Conservation (phyloP, 2,329 filamentous ascomycete species). For the Penicillium olsonii region DNA sequence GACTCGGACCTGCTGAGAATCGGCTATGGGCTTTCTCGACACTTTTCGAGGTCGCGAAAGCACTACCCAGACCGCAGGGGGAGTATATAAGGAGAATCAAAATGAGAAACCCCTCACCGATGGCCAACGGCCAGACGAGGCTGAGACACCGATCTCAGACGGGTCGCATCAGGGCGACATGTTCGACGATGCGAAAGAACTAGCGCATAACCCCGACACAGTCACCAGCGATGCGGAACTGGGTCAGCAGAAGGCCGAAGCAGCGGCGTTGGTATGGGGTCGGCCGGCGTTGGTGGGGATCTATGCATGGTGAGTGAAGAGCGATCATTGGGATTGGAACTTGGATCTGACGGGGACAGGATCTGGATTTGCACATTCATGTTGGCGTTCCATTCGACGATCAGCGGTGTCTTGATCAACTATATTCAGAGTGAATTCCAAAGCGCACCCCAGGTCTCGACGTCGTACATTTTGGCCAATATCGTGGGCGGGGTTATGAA, state of each 20-base stretch:
- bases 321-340: not conserved
- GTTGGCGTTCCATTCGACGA: slow-evolving; percentile 45
- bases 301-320: slow-evolving; percentile 35
- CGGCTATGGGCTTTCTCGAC: slow-evolving; percentile 10
- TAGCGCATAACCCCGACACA: slow-evolving; percentile 13
- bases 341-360: slow-evolving; percentile 25
- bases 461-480: slow-evolving; percentile 56
- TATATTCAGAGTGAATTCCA: slow-evolving; percentile 56
- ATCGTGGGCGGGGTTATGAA: slow-evolving; percentile 61
- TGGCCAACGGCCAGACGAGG: not conserved
- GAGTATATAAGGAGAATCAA: not conserved
- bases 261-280: slow-evolving; percentile 45
- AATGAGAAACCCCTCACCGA: not conserved
- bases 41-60: not conserved
- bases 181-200: slow-evolving; percentile 22
- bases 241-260: slow-evolving; percentile 41
- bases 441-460: slow-evolving; percentile 52
- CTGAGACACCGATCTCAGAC: not conserved
- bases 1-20: too few species aligned
- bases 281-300: slow-evolving; percentile 33
- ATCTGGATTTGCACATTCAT: slow-evolving; percentile 51
- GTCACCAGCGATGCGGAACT: slow-evolving; percentile 16
- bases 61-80: not conserved
- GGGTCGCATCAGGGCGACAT: slow-evolving; percentile 5
- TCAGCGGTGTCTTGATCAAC: slow-evolving; percentile 47